Conservation (phyloP, 352 stramenopile species). For the Globisporangium alternatum region DNA sequence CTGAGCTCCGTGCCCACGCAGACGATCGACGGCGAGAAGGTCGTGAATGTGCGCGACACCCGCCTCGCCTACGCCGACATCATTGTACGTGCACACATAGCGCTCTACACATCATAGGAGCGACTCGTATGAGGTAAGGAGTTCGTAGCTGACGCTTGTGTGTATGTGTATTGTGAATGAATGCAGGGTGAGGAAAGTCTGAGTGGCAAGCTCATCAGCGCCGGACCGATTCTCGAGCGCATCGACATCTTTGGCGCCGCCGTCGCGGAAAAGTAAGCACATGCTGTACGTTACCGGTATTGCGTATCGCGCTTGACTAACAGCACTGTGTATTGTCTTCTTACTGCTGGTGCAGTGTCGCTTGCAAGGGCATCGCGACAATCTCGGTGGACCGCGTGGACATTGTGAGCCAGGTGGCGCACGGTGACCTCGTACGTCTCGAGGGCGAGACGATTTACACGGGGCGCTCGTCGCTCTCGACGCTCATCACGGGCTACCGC, state of each 20-base stretch:
- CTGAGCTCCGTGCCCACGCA: constrained; percentile 31
- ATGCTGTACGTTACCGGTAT: not conserved
- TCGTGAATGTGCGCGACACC: constrained; percentile 49
- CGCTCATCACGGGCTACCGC: constrained; percentile 65
- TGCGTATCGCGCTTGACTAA: not conserved
- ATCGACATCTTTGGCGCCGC: constrained; percentile 64
- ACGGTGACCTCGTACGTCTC: constrained; percentile 60
- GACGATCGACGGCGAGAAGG: constrained; percentile 26
- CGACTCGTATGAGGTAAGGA: not conserved
- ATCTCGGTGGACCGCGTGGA: constrained; percentile 70
- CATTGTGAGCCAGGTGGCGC: constrained; percentile 58
- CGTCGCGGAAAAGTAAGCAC: constrained; percentile 57
- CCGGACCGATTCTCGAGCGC: constrained; percentile 43
- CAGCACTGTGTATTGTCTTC: not conserved
- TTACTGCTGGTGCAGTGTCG: constrained; percentile 28
- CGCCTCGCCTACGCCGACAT: constrained; percentile 59
- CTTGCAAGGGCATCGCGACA: constrained; percentile 55
- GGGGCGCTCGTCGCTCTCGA: constrained; percentile 49
- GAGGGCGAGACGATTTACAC: constrained; percentile 65
- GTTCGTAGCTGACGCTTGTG: not conserved
- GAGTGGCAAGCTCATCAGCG: constrained; percentile 48
- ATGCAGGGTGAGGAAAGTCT: constrained; percentile 48
- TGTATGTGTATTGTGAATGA: not conserved
- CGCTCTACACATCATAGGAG: not conserved
- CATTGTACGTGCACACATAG: constrained; percentile 30